phyloP scores from a whole-genome alignment of 2,329 filamentous ascomycete species.

The Ascochyta fabae region DNA sequence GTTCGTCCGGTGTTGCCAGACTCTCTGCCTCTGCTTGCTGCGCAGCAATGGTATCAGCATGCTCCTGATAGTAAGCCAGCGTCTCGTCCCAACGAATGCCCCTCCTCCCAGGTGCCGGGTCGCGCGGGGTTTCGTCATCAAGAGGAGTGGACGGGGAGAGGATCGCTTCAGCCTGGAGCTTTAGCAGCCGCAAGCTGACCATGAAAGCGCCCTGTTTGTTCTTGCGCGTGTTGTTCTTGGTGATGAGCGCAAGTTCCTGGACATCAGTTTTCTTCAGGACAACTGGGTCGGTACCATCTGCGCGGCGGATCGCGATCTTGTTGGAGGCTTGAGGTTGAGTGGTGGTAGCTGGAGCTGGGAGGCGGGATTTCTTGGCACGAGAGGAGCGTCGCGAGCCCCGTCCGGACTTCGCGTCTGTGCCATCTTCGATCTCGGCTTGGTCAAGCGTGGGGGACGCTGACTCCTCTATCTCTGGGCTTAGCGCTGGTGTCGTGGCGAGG shows the following conservation, averaged over 20 bases:
- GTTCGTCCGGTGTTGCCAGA: slow-evolving; percentile 42
- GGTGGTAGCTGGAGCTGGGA: slow-evolving; percentile 37
- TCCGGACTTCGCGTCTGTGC: slow-evolving; percentile 21
- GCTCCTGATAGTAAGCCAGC: slow-evolving; percentile 54
- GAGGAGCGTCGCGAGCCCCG: slow-evolving; percentile 42
- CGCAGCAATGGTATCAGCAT: slow-evolving; percentile 36
- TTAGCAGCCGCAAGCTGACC: slow-evolving; percentile 52
- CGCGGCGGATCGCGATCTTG: slow-evolving; percentile 55
- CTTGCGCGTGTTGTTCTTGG: slow-evolving; percentile 57
- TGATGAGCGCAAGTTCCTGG: slow-evolving; percentile 55
- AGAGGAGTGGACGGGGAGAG: slow-evolving; percentile 20
- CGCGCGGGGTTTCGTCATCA: slow-evolving; percentile 16
- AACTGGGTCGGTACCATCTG: slow-evolving; percentile 51
- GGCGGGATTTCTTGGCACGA: slow-evolving; percentile 43
- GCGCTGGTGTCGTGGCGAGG: slow-evolving; percentile 37
- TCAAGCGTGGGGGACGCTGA: slow-evolving; percentile 26
- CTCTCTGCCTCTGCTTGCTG: slow-evolving; percentile 39
- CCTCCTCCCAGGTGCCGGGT: slow-evolving; percentile 36
- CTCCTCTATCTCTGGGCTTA: slow-evolving; percentile 26
- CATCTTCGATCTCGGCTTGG: slow-evolving; percentile 20
- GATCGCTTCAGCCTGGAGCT: slow-evolving; percentile 46
- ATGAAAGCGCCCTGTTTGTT: slow-evolving; percentile 57
- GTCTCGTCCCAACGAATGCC: slow-evolving; percentile 56
- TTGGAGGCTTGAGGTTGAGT: slow-evolving; percentile 38
- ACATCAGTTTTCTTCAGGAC: slow-evolving; percentile 57